These are phyloP conservation scores for Aegilops bicornis DNA, from an alignment of 176 grass and related monocot genomes.

Conservation along the genomic window DNA sequence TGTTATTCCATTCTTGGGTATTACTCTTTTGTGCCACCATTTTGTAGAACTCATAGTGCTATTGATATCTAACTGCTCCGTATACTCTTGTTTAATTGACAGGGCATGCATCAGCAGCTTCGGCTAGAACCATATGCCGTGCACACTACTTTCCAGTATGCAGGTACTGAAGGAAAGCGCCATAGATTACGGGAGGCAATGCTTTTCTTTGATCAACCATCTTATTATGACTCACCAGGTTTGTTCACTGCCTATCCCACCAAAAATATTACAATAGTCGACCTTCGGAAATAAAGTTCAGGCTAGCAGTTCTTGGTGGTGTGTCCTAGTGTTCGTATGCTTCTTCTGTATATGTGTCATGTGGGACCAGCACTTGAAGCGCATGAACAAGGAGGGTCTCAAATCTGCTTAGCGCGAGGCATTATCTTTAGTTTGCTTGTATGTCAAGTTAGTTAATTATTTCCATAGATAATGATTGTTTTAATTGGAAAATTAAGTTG, in stretches of 20 bases:
- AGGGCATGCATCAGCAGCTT: constrained; percentile 82
- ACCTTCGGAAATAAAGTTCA: background rate
- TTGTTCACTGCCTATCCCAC: constrained; percentile 32
- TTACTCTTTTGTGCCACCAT: constrained; percentile 3
- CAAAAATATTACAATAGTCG: background rate
- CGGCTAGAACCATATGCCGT: constrained; percentile 94
- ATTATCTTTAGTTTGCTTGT: background rate
- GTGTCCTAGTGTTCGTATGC: background rate
- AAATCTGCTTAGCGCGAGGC: background rate
- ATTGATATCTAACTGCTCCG: constrained; percentile 3
- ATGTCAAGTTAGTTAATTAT: background rate
- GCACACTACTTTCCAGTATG: constrained; percentile 98
- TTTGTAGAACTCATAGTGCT: background rate
- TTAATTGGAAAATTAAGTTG: background rate
- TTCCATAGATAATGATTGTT: background rate
- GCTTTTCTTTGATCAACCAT: constrained; percentile 78
- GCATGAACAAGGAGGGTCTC: background rate
- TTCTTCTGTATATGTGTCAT: no score
- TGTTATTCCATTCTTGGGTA: background rate
- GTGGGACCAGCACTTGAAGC: no score
- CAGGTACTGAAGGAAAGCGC: constrained; percentile 93
- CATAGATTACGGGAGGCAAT: constrained; percentile 92
- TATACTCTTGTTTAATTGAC: constrained; percentile 34
- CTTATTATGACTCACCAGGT: constrained; percentile 92
- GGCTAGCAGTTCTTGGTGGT: constrained; percentile 2